phyloP scores from a whole-genome alignment of 192 early-diverging fungal genomes.

The Coemansia sp. region DNA sequence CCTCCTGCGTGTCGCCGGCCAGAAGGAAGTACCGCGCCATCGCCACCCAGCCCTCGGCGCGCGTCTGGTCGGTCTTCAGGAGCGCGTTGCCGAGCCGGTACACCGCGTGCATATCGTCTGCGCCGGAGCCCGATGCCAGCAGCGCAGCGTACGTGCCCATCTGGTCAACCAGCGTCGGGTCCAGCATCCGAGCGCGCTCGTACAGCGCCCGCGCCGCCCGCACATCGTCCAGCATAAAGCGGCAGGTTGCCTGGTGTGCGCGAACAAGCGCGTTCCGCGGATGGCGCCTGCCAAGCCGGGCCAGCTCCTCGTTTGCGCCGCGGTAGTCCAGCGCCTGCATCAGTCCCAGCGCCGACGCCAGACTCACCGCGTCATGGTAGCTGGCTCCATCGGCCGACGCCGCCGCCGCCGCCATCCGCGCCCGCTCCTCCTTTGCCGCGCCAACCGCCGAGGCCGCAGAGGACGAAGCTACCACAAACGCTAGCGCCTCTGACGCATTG shows the following conservation, averaged over 20 bases:
- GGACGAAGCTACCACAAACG: not conserved
- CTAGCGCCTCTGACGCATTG: constrained; percentile 34
- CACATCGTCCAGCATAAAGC: constrained; percentile 24
- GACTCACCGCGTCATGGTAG: constrained; percentile 28
- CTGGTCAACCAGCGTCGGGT: constrained; percentile 24
- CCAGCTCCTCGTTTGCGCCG: constrained; percentile 13
- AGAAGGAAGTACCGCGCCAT: constrained; percentile 47
- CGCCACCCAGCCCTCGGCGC: constrained; percentile 48
- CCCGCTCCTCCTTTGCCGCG: not conserved
- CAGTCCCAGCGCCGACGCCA: constrained; percentile 22
- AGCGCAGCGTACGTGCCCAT: constrained; percentile 40
- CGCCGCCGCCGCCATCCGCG: not conserved
- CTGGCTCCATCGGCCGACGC: constrained; percentile 8
- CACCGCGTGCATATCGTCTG: constrained; percentile 23
- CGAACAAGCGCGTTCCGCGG: constrained; percentile 25
- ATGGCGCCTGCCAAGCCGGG: constrained; percentile 22
- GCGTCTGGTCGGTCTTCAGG: constrained; percentile 31
- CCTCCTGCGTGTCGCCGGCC: constrained; percentile 35
- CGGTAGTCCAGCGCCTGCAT: constrained; percentile 32
- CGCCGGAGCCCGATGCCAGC: constrained; percentile 3
- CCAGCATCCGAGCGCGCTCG: constrained; percentile 24
- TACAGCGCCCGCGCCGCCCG: constrained; percentile 23
- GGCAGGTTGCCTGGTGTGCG: constrained; percentile 42
- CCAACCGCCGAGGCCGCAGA: not conserved
- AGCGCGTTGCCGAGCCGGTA: constrained; percentile 38